These are phyloP conservation scores for Singerocomus inundabilis DNA, from an alignment of 1,284 basidiomycete genomes.

Conservation along the genomic window DNA sequence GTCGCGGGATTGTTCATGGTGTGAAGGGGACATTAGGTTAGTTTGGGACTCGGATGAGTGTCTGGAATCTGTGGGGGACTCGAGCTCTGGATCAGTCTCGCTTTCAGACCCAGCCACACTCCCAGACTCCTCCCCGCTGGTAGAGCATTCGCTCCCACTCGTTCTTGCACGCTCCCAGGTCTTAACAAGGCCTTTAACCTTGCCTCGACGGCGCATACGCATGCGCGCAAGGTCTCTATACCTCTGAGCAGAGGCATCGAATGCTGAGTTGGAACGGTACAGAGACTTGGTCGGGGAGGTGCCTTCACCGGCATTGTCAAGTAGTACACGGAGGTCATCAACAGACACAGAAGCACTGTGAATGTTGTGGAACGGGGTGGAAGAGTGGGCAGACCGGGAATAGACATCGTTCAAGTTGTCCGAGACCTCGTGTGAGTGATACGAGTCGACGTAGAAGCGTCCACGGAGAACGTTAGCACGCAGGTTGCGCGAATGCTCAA, in stretches of 20 bases:
- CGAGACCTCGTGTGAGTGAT: slow-evolving; percentile 16
- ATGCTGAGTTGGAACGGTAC: slow-evolving; percentile 28
- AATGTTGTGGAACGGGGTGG: slow-evolving; percentile 9
- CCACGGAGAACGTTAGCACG: slow-evolving; percentile 26
- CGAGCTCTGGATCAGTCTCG: slow-evolving; percentile 10
- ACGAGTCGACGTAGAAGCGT: slow-evolving; percentile 25
- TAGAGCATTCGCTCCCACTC: slow-evolving; percentile 29
- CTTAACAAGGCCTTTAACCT: slow-evolving; percentile 33
- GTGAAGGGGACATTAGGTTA: background rate
- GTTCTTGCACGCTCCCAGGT: slow-evolving; percentile 28
- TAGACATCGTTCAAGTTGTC: slow-evolving; percentile 12
- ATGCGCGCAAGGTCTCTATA: slow-evolving; percentile 34
- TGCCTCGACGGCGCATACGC: slow-evolving; percentile 30
- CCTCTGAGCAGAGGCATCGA: slow-evolving; percentile 26
- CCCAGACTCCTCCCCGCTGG: slow-evolving; percentile 20
- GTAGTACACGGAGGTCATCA: slow-evolving; percentile 24
- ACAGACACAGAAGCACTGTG: slow-evolving; percentile 23
- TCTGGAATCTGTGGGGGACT: background rate
- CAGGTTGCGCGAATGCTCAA: slow-evolving; percentile 26
- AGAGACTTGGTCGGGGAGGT: slow-evolving; percentile 19
- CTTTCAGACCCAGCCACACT: slow-evolving; percentile 27
- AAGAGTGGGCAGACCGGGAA: background rate
- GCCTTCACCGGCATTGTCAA: background rate
- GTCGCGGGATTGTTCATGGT: background rate
- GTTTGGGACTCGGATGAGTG: background rate